Percentiles rank a stretch among this genome's conserved stretches.
Evolutionary conservation across 257 asterid species (phyloP).

Genomic region (Solanum piurae): DNA sequence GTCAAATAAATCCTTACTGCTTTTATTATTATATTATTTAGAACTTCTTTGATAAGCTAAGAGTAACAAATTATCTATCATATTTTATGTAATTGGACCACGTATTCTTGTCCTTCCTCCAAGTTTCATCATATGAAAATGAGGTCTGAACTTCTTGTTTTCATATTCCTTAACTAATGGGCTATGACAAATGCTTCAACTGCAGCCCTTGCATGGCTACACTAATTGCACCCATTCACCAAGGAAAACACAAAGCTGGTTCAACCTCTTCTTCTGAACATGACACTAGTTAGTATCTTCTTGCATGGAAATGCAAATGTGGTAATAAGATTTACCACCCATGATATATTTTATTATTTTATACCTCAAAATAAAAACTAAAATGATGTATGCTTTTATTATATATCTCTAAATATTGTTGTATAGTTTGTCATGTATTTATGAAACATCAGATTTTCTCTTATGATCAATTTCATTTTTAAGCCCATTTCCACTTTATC

Average conservation of each 20-base stretch:
- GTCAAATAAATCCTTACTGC: neutral
- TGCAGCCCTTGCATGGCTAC: conserved; percentile 7
- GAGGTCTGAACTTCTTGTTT: too few species aligned
- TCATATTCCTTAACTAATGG: too few species aligned
- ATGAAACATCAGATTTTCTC: too few species aligned
- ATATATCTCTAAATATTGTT: neutral
- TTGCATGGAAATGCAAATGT: conserved; percentile 9
- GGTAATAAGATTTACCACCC: conserved; percentile 4
- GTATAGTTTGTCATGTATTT: neutral
- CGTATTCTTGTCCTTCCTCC: too few species aligned
- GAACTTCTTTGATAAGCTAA: too few species aligned
- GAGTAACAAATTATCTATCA: too few species aligned
- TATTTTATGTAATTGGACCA: too few species aligned
- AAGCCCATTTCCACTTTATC: neutral
- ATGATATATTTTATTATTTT: neutral
- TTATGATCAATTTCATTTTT: too few species aligned
- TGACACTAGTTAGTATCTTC: neutral
- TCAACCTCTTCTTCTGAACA: neutral
- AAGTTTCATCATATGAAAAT: too few species aligned
- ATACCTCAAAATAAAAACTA: neutral
- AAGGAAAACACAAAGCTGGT: neutral
- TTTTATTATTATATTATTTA: too few species aligned
- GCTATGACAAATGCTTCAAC: neutral
- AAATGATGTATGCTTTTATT: neutral
- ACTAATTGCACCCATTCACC: neutral